These are phyloP conservation scores for Naganishia sp. DNA, from an alignment of 1,284 basidiomycete genomes.

Conservation along the genomic window DNA sequence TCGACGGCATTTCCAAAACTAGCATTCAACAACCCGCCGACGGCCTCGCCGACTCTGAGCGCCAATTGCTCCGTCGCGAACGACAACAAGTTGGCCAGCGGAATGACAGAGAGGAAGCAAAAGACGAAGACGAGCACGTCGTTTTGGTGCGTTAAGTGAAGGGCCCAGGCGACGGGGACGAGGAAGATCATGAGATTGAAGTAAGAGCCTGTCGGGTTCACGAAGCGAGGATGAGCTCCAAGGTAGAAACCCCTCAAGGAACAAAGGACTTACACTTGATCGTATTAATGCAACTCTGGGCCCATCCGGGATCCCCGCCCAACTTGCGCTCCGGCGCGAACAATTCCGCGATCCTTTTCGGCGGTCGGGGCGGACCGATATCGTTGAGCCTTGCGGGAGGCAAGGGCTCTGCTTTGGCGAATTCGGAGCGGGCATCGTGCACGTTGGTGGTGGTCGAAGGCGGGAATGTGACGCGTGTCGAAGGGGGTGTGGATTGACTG, in stretches of 20 bases:
- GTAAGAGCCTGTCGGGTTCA: constrained; percentile 22
- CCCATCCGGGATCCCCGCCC: constrained; percentile 30
- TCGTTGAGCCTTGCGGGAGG: constrained; percentile 15
- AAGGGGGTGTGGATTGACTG: constrained; percentile 8
- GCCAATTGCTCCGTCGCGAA: constrained; percentile 58
- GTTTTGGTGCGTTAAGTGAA: constrained; percentile 63
- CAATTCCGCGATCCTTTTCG: constrained; percentile 28
- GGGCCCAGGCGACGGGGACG: constrained; percentile 67
- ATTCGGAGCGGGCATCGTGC: constrained; percentile 4
- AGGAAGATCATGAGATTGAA: constrained; percentile 53
- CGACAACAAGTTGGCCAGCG: constrained; percentile 56
- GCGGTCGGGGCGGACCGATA: constrained; percentile 28
- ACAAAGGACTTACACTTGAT: constrained; percentile 29
- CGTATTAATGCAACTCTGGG: constrained; percentile 30
- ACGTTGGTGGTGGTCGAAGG: neutral
- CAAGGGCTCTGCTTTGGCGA: constrained; percentile 8
- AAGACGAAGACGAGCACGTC: constrained; percentile 69
- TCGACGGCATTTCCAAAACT: constrained; percentile 55
- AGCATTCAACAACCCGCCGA: constrained; percentile 56
- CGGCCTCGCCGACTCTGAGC: constrained; percentile 55
- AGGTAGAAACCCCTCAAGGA: neutral
- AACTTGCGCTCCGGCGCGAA: constrained; percentile 31
- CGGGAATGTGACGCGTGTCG: constrained; percentile 1
- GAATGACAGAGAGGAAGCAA: constrained; percentile 60
- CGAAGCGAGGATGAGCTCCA: neutral